Evolutionary conservation across 306 rosid genomes (phyloP), one percentile per base, ranked within the genome.

Genomic region (Vachellia pachyceras): DNA sequence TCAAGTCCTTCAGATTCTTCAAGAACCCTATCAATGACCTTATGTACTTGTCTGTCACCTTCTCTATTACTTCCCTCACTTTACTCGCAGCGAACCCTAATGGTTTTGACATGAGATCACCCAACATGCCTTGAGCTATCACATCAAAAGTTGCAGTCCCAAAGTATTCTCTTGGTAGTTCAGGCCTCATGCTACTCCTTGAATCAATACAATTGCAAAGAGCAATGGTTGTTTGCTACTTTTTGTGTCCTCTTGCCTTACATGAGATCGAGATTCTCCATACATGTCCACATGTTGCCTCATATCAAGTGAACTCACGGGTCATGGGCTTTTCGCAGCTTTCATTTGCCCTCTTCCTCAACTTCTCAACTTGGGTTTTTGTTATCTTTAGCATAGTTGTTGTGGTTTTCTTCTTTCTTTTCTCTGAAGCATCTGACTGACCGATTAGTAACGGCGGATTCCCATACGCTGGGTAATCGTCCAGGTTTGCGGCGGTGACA

Each of bases 261-360:
- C 89, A 63, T 0, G 92, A 89, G 58, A n/a, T n/a, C n/a, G n/a
- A n/a, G n/a, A 85, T 84, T 50, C 84, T 86, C 97, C 96, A 93
- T 1, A 91, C 44, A 52, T 93, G 88, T 0, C 89, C 92, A 0
- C 92, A 74, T 6, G 91, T 5, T 0, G 85, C 68, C 81, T 93
- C 96, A 3, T 82, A 91, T 39, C 92, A 79, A 0, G 83, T 88
- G 29, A 81, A 90, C 18, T 77, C 49, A 0, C 86, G 86, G 0
- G 17, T 63, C 0, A 50, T 35, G 12, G 65, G 77, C 3, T 37
- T 72, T 4, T 23, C 10, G 29, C 33, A 40, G 11, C 72, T 71
- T 6, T 85, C 82, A 35, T 93, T 89, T 0, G 94, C 92, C 41
- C 6, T 49, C 25, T 66, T 76, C 72, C 71, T 91, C n/a, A 93